Evolutionary conservation across 2,329 filamentous ascomycete species (phyloP).

Genomic region (Ceratocystis papillata): DNA sequence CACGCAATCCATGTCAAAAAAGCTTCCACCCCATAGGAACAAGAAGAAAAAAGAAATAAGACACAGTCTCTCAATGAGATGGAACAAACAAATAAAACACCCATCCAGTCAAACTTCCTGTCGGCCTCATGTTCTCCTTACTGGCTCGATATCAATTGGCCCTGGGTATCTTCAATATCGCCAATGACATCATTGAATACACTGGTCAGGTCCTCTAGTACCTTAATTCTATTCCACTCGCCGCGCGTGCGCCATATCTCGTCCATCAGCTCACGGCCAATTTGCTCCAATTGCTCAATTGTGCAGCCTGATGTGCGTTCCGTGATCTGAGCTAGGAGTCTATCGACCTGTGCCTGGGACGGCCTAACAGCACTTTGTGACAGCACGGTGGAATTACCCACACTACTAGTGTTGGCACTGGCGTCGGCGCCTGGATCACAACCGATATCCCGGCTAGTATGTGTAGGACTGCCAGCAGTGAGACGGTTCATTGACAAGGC

Average conservation of each 20-base stretch:
- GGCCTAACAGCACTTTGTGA: conserved; percentile 30
- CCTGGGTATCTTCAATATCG: conserved; percentile 52
- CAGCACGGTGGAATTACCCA: conserved; percentile 13
- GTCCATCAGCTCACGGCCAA: conserved; percentile 84
- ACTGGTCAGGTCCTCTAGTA: conserved; percentile 50
- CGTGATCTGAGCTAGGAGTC: conserved; percentile 54
- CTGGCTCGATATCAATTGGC: conserved; percentile 37
- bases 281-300: conserved; percentile 90
- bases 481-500: not conserved
- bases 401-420: not conserved
- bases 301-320: conserved; percentile 62
- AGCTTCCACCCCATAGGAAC: not conserved
- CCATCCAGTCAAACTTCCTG: not conserved
- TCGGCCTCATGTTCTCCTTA: not conserved
- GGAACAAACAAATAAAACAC: not conserved
- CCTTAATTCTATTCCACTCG: conserved; percentile 73
- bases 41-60: not conserved
- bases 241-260: conserved; percentile 68
- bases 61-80: not conserved
- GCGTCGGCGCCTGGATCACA: not conserved
- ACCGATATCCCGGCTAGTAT: not conserved
- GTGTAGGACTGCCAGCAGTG: not conserved
- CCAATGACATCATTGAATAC: conserved; percentile 66
- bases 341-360: conserved; percentile 41
- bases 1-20: conserved; percentile 1